A percentile compares a stretch with the other conserved stretches of the same genome.
These are phyloP conservation scores for Cryptococcus sp. DNA, from an alignment of 1,284 basidiomycete species.

Conservation along the genomic window DNA sequence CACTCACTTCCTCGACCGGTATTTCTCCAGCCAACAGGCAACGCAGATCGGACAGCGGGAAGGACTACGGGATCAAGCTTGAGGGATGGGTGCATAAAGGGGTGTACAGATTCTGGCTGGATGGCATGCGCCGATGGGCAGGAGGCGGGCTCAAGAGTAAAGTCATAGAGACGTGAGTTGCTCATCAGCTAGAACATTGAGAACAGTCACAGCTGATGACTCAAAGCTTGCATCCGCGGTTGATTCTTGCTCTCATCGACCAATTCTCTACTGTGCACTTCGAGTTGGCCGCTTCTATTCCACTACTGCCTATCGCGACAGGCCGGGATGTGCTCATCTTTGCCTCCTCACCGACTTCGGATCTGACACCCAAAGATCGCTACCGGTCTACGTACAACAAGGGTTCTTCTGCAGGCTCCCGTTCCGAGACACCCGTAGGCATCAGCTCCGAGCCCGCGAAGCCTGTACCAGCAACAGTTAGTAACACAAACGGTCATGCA, in stretches of 20 bases:
- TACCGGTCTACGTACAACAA: constrained; percentile 10
- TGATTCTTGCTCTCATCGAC: constrained; percentile 39
- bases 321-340: constrained; percentile 49
- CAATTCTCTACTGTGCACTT: constrained; percentile 34
- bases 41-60: constrained; percentile 9
- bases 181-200: background rate
- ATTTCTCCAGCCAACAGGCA: background rate
- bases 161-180: constrained; percentile 34
- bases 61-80: constrained; percentile 36
- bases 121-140: constrained; percentile 43
- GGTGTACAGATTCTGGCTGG: constrained; percentile 48
- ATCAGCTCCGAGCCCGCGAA: constrained; percentile 6
- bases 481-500: background rate
- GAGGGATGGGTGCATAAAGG: constrained; percentile 50
- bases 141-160: constrained; percentile 33
- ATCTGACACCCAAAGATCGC: constrained; percentile 31
- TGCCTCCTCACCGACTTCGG: constrained; percentile 32
- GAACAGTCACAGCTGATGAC: constrained; percentile 6
- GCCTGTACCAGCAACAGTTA: background rate
- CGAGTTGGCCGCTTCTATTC: constrained; percentile 35
- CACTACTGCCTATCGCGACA: constrained; percentile 33
- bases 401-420: background rate
- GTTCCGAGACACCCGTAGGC: background rate
- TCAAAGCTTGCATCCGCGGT: constrained; percentile 37
- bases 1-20: background rate